Percentiles rank a stretch among this genome's conserved stretches.
These are phyloP conservation scores for Eragrostis tef DNA, from an alignment of 202 grass and related monocot species.

Conservation along the genomic window DNA sequence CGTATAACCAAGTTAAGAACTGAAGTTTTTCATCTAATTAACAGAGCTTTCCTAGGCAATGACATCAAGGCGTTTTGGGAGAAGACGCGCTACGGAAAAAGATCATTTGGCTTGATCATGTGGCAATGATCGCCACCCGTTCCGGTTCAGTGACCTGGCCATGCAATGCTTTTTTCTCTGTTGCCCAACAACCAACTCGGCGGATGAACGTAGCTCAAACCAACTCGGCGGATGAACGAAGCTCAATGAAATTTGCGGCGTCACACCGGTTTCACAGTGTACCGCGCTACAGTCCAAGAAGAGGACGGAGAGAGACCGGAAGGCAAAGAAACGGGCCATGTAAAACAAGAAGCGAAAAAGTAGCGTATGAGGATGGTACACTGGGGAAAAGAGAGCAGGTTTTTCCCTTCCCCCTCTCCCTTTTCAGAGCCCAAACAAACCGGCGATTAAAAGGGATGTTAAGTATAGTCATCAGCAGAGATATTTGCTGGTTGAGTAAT, in stretches of 20 bases:
- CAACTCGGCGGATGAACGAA: too few relatives aligned
- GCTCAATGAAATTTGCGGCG: not conserved
- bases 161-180: not conserved
- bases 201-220: not conserved
- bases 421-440: not conserved
- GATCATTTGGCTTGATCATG: too few relatives aligned
- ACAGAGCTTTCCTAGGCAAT: too few relatives aligned
- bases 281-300: constrained; percentile 2
- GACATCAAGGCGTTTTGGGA: too few relatives aligned
- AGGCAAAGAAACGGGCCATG: not conserved
- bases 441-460: not conserved
- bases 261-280: not conserved
- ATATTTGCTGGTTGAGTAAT: not conserved
- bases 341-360: constrained; percentile 32
- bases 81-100: too few relatives aligned
- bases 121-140: too few relatives aligned
- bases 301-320: not conserved
- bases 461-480: not conserved
- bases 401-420: not conserved
- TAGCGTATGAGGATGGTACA: not conserved
- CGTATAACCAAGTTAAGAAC: too few relatives aligned
- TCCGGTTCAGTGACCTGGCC: not conserved
- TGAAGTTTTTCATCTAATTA: too few relatives aligned
- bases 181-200: too few relatives aligned
- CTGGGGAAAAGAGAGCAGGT: not conserved